A percentile compares a stretch with the other conserved stretches of the same genome.
Conservation (phyloP, 2,329 filamentous ascomycete genomes). For the Colletotrichum zoysiae region DNA sequence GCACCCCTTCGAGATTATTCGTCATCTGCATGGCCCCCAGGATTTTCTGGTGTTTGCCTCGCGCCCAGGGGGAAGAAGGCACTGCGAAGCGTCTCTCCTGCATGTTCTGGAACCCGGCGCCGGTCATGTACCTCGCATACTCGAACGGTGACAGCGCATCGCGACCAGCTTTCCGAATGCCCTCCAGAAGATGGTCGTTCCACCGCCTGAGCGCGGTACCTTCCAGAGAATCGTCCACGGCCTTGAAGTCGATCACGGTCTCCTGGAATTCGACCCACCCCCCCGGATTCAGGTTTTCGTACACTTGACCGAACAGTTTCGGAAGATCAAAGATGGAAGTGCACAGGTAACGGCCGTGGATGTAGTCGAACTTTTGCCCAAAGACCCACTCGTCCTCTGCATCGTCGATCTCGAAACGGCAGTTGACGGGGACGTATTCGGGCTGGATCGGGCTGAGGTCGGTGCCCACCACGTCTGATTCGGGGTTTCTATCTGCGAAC, state of each 20-base stretch:
- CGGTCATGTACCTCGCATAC: constrained; percentile 53
- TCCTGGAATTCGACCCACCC: constrained; percentile 62
- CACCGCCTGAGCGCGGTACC: constrained; percentile 49
- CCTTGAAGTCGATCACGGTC: constrained; percentile 78
- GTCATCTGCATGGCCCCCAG: constrained; percentile 52
- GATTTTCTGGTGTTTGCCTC: constrained; percentile 52
- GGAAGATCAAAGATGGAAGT: constrained; percentile 52
- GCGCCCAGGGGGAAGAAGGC: constrained; percentile 53
- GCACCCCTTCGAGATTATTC: constrained; percentile 50
- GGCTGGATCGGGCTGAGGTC: constrained; percentile 58
- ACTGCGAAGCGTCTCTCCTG: constrained; percentile 48
- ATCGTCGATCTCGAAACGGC: constrained; percentile 56
- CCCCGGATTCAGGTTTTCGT: constrained; percentile 54
- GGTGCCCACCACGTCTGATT: constrained; percentile 52
- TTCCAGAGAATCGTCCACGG: constrained; percentile 59
- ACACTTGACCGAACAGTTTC: constrained; percentile 52
- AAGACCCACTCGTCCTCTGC: constrained; percentile 46
- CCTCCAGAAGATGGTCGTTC: constrained; percentile 52
- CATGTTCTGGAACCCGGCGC: constrained; percentile 53
- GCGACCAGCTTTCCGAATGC: constrained; percentile 54
- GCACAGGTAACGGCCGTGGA: constrained; percentile 46
- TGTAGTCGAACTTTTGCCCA: constrained; percentile 32
- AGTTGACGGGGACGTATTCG: constrained; percentile 54
- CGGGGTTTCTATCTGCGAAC: constrained; percentile 54
- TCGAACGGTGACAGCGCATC: constrained; percentile 52